Evolutionary conservation across 345 rosid species (phyloP).

Genomic region (Eucalyptus marginata): DNA sequence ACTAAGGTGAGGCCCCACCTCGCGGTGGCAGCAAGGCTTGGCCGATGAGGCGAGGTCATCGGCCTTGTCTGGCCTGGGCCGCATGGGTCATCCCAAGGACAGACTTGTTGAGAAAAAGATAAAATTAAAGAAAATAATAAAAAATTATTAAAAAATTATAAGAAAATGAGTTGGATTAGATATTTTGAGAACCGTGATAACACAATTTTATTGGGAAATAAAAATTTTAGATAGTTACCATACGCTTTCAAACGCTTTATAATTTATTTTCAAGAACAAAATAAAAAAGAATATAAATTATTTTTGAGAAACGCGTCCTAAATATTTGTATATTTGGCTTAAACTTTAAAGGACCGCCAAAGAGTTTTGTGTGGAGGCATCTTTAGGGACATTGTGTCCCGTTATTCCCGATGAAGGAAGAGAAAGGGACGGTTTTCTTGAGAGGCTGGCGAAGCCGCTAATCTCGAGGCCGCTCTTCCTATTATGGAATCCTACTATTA

Average conservation of each 20-base stretch:
- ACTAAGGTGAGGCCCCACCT: too few species aligned
- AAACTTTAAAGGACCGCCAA: not conserved
- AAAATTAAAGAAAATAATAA: too few species aligned
- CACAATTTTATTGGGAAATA: too few species aligned
- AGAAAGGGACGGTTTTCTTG: not conserved
- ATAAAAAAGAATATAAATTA: too few species aligned
- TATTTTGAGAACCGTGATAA: rapidly evolving
- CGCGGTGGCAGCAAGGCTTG: rapidly evolving
- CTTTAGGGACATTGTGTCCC: not conserved
- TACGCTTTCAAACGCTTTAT: rapidly evolving
- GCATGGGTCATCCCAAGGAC: too few species aligned
- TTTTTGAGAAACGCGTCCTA: too few species aligned
- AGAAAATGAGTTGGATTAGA: too few species aligned
- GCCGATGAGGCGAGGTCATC: too few species aligned
- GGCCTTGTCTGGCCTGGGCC: rapidly evolving
- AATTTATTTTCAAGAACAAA: rapidly evolving
- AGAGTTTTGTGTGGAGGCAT: not conserved
- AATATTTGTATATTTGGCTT: not conserved
- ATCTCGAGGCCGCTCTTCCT: not conserved
- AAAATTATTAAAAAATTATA: too few species aligned
- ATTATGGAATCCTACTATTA: not conserved
- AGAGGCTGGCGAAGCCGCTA: not conserved
- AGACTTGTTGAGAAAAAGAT: too few species aligned
- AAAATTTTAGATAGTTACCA: too few species aligned
- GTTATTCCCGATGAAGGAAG: not conserved